Percentiles rank a stretch among this genome's conserved stretches.
Conservation (phyloP, 2,329 filamentous ascomycete genomes). For the Cucurbitaria berberidis region DNA sequence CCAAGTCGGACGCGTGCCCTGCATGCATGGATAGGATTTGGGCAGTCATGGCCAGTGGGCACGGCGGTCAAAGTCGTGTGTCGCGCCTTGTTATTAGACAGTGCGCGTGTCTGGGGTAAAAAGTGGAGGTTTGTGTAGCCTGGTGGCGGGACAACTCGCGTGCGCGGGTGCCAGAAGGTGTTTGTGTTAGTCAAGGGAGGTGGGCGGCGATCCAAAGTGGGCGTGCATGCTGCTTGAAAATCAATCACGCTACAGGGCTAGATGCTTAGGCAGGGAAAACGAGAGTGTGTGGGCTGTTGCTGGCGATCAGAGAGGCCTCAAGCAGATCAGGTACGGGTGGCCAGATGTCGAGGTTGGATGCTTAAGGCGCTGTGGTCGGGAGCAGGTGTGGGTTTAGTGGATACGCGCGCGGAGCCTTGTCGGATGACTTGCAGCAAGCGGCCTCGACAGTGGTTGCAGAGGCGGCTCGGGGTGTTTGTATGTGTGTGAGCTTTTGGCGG, state of each 20-base stretch:
- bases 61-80: slow-evolving; percentile 11
- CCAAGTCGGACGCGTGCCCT: slow-evolving; percentile 45
- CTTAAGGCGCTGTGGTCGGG: background rate
- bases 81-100: slow-evolving; percentile 8
- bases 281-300: slow-evolving; percentile 8
- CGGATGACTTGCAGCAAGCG: slow-evolving; percentile 24
- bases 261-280: slow-evolving; percentile 5
- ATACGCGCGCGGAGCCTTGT: slow-evolving; percentile 5
- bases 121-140: slow-evolving; percentile 24
- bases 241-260: slow-evolving; percentile 14
- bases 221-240: slow-evolving; percentile 27
- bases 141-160: slow-evolving; percentile 23
- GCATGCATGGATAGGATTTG: slow-evolving; percentile 49
- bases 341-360: background rate
- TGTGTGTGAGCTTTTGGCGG: slow-evolving; percentile 9
- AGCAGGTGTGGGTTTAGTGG: background rate
- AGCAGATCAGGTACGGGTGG: slow-evolving; percentile 16
- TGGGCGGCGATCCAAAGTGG: slow-evolving; percentile 19
- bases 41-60: slow-evolving; percentile 44
- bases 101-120: slow-evolving; percentile 23
- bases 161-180: slow-evolving; percentile 16
- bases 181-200: slow-evolving; percentile 20
- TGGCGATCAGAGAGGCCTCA: background rate
- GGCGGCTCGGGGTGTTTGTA: slow-evolving; percentile 6
- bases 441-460: slow-evolving; percentile 6